phyloP scores from a whole-genome alignment of 2,329 filamentous ascomycete species.

The Fusarium guadeloupense region DNA sequence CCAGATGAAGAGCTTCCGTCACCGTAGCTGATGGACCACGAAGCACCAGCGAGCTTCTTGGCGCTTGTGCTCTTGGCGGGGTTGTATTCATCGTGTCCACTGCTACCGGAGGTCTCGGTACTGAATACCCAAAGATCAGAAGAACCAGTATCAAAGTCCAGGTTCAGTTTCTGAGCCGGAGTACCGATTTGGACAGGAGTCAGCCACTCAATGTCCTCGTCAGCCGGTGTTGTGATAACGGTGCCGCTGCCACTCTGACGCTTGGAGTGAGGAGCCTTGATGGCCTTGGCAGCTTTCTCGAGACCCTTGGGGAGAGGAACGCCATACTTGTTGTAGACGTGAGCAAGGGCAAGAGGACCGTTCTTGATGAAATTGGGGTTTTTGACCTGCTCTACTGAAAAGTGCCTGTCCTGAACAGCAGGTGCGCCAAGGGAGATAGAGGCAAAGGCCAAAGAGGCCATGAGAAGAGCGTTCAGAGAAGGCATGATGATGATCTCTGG shows the following conservation, averaged over 20 bases:
- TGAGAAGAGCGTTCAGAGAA: slow-evolving; percentile 19
- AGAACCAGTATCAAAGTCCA: slow-evolving; percentile 59
- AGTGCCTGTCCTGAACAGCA: slow-evolving; percentile 23
- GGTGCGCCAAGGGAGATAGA: slow-evolving; percentile 31
- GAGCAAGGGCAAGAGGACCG: slow-evolving; percentile 47
- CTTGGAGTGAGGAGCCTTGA: slow-evolving; percentile 27
- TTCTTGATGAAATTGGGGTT: slow-evolving; percentile 49
- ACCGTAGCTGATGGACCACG: slow-evolving; percentile 56
- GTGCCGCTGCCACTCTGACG: slow-evolving; percentile 45
- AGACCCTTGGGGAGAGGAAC: slow-evolving; percentile 47
- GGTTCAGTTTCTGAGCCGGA: slow-evolving; percentile 53
- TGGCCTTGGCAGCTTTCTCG: slow-evolving; percentile 36
- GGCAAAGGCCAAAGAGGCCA: slow-evolving; percentile 37
- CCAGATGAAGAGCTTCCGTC: slow-evolving; percentile 55
- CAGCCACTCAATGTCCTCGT: slow-evolving; percentile 51
- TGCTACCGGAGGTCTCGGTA: slow-evolving; percentile 51
- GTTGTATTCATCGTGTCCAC: slow-evolving; percentile 53
- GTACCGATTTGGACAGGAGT: slow-evolving; percentile 55
- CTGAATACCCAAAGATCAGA: slow-evolving; percentile 61
- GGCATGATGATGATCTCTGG: neutral
- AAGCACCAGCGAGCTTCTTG: slow-evolving; percentile 48
- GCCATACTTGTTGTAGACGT: slow-evolving; percentile 52
- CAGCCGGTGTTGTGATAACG: slow-evolving; percentile 37
- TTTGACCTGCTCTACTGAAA: slow-evolving; percentile 49
- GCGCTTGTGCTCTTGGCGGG: slow-evolving; percentile 52